Percentiles rank a stretch among this genome's conserved stretches.
phyloP scores from a whole-genome alignment of 164 flowering plant genomes.

The Nymphaea thermarum region DNA sequence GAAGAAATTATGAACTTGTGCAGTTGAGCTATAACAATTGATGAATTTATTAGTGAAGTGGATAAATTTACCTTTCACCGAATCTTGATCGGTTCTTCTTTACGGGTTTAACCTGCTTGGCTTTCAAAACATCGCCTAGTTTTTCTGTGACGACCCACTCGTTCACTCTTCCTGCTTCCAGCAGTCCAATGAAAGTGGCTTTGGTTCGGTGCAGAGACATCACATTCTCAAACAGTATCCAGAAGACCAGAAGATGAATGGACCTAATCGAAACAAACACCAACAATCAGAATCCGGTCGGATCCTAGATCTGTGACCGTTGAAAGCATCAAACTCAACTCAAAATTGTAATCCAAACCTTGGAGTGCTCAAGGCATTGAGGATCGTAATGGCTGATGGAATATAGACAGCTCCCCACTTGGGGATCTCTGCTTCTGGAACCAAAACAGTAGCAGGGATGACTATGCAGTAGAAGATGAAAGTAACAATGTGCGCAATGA shows the following conservation, averaged over 20 bases:
- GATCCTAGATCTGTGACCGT: neutral
- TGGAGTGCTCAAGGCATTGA: conserved; percentile 95
- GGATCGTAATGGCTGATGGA: conserved; percentile 76
- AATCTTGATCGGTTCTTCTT: conserved; percentile 31
- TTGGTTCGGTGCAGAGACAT: conserved; percentile 96
- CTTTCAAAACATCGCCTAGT: conserved; percentile 60
- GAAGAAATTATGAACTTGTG: neutral
- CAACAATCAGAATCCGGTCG: neutral
- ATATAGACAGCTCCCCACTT: conserved; percentile 91
- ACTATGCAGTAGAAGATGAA: conserved; percentile 82
- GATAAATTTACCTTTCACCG: conserved; percentile 46
- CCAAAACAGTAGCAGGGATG: conserved; percentile 65
- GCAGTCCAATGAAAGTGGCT: conserved; percentile 80
- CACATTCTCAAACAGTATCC: conserved; percentile 97
- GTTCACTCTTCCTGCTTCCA: conserved; percentile 80
- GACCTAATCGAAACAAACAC: conserved; percentile 37
- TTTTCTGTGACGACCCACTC: conserved; percentile 99
- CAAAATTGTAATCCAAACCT: conserved; percentile 25
- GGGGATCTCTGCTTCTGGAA: conserved; percentile 89
- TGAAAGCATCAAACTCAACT: too few species aligned
- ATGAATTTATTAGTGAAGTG: neutral
- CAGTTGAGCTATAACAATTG: too few species aligned
- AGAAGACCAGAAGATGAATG: conserved; percentile 73
- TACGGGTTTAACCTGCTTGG: conserved; percentile 25
- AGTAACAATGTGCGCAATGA: conserved; percentile 82